phyloP scores from a whole-genome alignment of 495 filamentous ascomycete genomes.

The Xylaria nigripes region DNA sequence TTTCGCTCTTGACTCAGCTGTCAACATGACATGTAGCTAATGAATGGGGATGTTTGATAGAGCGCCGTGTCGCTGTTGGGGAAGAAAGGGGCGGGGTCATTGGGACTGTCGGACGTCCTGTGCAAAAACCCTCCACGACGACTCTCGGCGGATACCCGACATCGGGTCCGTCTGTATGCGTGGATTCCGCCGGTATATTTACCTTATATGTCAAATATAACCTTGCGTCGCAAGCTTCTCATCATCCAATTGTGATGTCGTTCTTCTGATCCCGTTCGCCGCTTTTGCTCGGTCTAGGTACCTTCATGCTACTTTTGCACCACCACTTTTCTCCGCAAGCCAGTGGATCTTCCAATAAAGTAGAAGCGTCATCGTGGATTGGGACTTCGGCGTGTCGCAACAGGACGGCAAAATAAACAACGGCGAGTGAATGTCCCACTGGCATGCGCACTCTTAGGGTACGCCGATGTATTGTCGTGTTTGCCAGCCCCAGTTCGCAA shows the following conservation, averaged over 20 bases:
- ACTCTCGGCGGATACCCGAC: no score
- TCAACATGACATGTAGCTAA: no score
- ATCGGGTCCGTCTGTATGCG: not conserved
- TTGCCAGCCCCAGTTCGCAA: conserved; percentile 5
- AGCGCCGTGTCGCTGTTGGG: no score
- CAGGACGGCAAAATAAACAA: not conserved
- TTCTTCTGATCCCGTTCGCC: not conserved
- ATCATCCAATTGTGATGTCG: not conserved
- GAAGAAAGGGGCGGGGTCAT: no score
- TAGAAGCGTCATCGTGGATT: conserved; percentile 1
- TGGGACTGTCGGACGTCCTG: no score
- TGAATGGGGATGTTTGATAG: no score
- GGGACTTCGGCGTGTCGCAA: not conserved
- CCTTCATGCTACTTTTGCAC: not conserved
- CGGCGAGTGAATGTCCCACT: not conserved
- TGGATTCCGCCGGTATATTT: not conserved
- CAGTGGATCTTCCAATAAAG: not conserved
- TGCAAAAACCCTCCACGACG: no score
- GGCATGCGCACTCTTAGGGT: no score
- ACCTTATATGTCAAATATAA: not conserved
- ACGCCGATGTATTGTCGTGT: not conserved
- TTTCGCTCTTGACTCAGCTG: no score
- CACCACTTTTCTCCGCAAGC: not conserved
- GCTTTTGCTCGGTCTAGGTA: not conserved
- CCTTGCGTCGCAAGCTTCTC: not conserved